phyloP scores from a whole-genome alignment of 176 grass and related monocot species.

The Eleusine coracana region DNA sequence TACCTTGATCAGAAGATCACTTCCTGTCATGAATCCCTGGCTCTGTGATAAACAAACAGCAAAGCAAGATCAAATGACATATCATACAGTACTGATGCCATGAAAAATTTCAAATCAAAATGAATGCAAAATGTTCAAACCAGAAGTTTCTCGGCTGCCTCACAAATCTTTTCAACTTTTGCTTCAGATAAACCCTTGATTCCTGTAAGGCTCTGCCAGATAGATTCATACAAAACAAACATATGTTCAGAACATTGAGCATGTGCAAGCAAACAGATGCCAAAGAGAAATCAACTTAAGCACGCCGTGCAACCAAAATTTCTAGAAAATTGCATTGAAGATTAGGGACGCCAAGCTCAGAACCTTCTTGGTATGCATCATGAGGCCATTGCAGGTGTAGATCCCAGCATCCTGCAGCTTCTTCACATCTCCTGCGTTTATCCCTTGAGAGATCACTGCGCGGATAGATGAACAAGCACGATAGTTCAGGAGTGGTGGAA shows the following conservation, averaged over 20 bases:
- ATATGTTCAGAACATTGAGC: conserved; percentile 14
- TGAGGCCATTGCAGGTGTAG: conserved; percentile 97
- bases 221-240: background rate
- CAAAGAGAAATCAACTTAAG: conserved; percentile 13
- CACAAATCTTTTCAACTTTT: conserved; percentile 89
- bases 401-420: conserved; percentile 97
- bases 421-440: conserved; percentile 89
- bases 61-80: conserved; percentile 16
- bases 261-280: background rate
- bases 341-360: background rate
- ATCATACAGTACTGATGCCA: conserved; percentile 21
- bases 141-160: conserved; percentile 87
- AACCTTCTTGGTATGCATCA: conserved; percentile 99
- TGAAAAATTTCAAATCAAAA: conserved; percentile 17
- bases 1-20: conserved; percentile 93
- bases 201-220: conserved; percentile 68
- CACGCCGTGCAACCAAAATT: background rate
- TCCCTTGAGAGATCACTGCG: conserved; percentile 89
- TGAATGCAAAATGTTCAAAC: conserved; percentile 41
- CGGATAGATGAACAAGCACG: background rate
- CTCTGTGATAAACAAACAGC: conserved; percentile 43
- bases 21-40: conserved; percentile 76
- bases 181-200: conserved; percentile 95
- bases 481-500: background rate
- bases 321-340: background rate